Conservation (phyloP, 176 grass and related monocot species). For the Dendrocalamus sinicus region DNA sequence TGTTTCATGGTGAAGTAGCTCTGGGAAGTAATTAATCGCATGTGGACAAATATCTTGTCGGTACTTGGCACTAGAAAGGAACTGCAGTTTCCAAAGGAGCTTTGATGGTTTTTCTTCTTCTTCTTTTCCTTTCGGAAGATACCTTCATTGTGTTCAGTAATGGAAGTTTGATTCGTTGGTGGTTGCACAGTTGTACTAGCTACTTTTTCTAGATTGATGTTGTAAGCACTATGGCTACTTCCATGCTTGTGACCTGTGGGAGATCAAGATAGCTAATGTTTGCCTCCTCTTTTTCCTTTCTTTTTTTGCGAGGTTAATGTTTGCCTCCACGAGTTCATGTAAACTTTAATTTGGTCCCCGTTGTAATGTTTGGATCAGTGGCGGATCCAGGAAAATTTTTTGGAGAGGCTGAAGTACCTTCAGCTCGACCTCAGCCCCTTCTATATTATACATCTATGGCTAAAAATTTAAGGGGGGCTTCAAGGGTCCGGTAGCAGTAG, state of each 20-base stretch:
- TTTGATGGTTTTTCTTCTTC: not conserved
- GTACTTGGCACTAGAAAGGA: not conserved
- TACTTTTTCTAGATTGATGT: not conserved
- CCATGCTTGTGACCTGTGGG: not conserved
- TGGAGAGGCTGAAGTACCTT: too few species aligned
- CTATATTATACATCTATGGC: too few species aligned
- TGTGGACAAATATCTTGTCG: not conserved
- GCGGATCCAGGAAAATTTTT: too few species aligned
- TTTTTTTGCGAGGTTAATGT: not conserved
- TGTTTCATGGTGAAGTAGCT: not conserved
- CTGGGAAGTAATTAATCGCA: not conserved
- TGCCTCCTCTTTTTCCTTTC: not conserved
- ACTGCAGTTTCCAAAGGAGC: not conserved
- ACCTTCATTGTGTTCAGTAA: not conserved
- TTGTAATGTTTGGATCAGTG: not conserved
- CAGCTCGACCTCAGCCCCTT: too few species aligned
- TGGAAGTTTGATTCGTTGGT: not conserved
- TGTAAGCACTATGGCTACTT: not conserved
- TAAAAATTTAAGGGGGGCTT: too few species aligned
- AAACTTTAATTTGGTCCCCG: not conserved
- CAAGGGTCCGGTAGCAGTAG: too few species aligned
- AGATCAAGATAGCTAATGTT: slow-evolving; percentile 14
- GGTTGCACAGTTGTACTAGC: not conserved
- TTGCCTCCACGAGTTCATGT: not conserved
- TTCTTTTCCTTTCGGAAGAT: not conserved